Evolutionary conservation across 192 early-diverging fungal species (phyloP).

Genomic region (Coemansia sp.): DNA sequence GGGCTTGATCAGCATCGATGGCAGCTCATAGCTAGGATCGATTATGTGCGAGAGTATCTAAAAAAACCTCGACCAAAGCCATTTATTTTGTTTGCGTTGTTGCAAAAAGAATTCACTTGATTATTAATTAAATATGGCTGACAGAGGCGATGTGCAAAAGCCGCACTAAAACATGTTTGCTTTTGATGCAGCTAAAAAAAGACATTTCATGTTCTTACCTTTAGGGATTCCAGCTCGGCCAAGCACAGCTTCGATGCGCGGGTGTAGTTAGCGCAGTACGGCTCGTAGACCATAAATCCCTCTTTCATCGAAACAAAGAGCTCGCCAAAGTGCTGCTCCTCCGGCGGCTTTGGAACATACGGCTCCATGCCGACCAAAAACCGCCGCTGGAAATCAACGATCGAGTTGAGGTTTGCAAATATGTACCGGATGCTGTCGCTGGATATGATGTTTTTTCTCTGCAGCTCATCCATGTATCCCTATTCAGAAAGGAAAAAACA

Average conservation of each 20-base stretch:
- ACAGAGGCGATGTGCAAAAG: too few relatives aligned
- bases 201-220: slow-evolving; percentile 34
- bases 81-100: too few relatives aligned
- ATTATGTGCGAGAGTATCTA: slow-evolving; percentile 67
- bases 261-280: slow-evolving; percentile 91
- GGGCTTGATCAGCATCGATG: slow-evolving; percentile 94
- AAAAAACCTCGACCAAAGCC: not conserved
- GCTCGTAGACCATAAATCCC: slow-evolving; percentile 83
- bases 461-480: slow-evolving; percentile 73
- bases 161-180: too few relatives aligned
- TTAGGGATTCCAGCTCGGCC: slow-evolving; percentile 65
- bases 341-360: slow-evolving; percentile 63
- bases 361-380: slow-evolving; percentile 91
- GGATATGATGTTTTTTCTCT: slow-evolving; percentile 70
- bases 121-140: too few relatives aligned
- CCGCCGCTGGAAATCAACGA: slow-evolving; percentile 95
- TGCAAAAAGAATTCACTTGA: too few relatives aligned
- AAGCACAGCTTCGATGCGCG: slow-evolving; percentile 71
- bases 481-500: slow-evolving; percentile 25
- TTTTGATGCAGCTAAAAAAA: too few relatives aligned
- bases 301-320: slow-evolving; percentile 84
- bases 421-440: slow-evolving; percentile 80
- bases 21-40: slow-evolving; percentile 85
- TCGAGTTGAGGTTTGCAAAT: slow-evolving; percentile 89
- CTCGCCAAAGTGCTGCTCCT: slow-evolving; percentile 87